A percentile compares a stretch with the other conserved stretches of the same genome.
Evolutionary conservation across 352 stramenopile species (phyloP).

Genomic region (Phytophthora macrochlamydospora): DNA sequence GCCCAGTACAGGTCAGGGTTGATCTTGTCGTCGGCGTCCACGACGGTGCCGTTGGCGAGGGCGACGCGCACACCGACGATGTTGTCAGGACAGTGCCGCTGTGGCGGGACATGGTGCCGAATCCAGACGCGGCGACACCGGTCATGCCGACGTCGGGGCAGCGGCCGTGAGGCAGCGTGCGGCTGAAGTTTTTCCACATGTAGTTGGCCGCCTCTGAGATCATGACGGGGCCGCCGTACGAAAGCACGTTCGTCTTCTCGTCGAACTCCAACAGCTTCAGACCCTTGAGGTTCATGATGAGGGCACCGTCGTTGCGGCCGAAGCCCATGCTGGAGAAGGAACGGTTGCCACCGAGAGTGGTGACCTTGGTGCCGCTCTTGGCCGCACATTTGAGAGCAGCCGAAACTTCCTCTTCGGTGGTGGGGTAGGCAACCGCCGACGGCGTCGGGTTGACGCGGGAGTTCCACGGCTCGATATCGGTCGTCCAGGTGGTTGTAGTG

Average conservation of each 20-base stretch:
- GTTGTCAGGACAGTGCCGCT: conserved; percentile 31
- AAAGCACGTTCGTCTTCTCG: conserved; percentile 18
- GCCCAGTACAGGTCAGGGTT: conserved; percentile 33
- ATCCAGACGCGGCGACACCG: conserved; percentile 27
- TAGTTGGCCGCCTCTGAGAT: conserved; percentile 30
- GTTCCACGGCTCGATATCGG: conserved; percentile 34
- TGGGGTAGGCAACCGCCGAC: conserved; percentile 22
- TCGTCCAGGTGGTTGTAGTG: conserved; percentile 24
- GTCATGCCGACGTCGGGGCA: conserved; percentile 36
- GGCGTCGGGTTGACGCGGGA: conserved; percentile 22
- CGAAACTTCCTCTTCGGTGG: conserved; percentile 12
- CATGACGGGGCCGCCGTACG: conserved; percentile 33
- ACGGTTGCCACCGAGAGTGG: conserved; percentile 16
- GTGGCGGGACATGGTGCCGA: conserved; percentile 26
- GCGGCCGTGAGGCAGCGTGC: conserved; percentile 27
- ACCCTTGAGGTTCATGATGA: conserved; percentile 30
- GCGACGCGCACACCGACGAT: conserved; percentile 27
- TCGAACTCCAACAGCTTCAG: conserved; percentile 29
- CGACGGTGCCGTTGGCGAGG: conserved; percentile 28
- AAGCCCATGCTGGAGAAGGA: conserved; percentile 40
- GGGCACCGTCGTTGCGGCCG: conserved; percentile 27
- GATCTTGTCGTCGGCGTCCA: conserved; percentile 19
- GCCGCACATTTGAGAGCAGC: conserved; percentile 24
- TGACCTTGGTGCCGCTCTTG: conserved; percentile 25
- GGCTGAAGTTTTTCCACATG: conserved; percentile 21